phyloP scores from a whole-genome alignment of 306 rosid genomes.

The Nissolia schottii region DNA sequence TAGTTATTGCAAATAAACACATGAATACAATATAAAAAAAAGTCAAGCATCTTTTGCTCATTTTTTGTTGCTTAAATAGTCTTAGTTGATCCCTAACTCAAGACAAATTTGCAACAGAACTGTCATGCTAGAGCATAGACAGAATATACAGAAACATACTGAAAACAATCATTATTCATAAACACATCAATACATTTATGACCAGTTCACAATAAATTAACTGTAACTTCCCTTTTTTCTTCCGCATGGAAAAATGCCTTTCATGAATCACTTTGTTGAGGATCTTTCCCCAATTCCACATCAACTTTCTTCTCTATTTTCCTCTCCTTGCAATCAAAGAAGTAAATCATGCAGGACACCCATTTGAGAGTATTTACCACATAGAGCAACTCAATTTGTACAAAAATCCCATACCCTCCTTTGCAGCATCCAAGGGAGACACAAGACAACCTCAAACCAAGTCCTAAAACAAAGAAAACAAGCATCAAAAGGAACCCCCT shows the following conservation, averaged over 20 bases:
- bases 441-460: conserved; percentile 40
- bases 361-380: conserved; percentile 53
- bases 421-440: conserved; percentile 35
- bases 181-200: not conserved
- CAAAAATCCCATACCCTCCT: conserved; percentile 30
- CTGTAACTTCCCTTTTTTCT: too few species aligned
- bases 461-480: conserved; percentile 46
- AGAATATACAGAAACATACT: not conserved
- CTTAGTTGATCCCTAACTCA: not conserved
- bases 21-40: too few species aligned
- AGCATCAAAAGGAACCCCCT: conserved; percentile 50
- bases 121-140: not conserved
- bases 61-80: not conserved
- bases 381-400: conserved; percentile 33
- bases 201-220: conserved; percentile 11
- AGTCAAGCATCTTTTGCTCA: not conserved
- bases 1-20: too few species aligned
- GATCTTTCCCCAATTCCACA: conserved; percentile 23
- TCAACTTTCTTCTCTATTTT: conserved; percentile 42
- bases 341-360: conserved; percentile 50
- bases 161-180: not conserved
- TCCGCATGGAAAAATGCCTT: too few species aligned
- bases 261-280: conserved; percentile 31
- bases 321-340: conserved; percentile 44
- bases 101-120: not conserved